Evolutionary conservation across 208 protist species (phyloP).

Genomic region (Trypanosoma melophagium): DNA sequence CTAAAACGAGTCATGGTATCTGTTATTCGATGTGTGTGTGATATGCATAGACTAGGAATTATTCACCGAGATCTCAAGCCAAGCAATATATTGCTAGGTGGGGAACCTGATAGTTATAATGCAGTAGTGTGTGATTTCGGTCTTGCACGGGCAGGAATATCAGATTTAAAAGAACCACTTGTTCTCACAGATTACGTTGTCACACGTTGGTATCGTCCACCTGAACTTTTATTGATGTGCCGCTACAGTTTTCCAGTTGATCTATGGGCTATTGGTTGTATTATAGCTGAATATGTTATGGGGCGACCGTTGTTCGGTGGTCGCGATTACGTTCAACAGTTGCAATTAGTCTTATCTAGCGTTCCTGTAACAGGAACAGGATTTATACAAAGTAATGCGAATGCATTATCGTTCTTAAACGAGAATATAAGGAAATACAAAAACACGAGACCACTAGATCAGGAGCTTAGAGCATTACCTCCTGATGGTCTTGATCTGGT

Average conservation of each 20-base stretch:
- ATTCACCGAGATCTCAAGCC: slow-evolving; percentile 97
- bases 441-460: slow-evolving; percentile 48
- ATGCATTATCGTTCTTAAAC: slow-evolving; percentile 56
- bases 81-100: slow-evolving; percentile 93
- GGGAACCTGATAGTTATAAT: slow-evolving; percentile 74
- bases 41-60: slow-evolving; percentile 96
- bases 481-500: slow-evolving; percentile 86
- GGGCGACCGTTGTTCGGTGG: slow-evolving; percentile 82
- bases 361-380: slow-evolving; percentile 62
- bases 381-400: slow-evolving; percentile 63
- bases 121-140: slow-evolving; percentile 95
- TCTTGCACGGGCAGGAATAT: slow-evolving; percentile 75
- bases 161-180: slow-evolving; percentile 63
- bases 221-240: slow-evolving; percentile 98
- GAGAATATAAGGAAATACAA: slow-evolving; percentile 77
- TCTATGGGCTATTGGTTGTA: slow-evolving; percentile 98
- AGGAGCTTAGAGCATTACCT: slow-evolving; percentile 50
- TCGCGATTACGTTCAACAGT: slow-evolving; percentile 87
- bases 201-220: slow-evolving; percentile 99
- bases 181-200: slow-evolving; percentile 97
- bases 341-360: slow-evolving; percentile 84
- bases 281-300: slow-evolving; percentile 97
- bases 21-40: slow-evolving; percentile 93
- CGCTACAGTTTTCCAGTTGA: slow-evolving; percentile 93
- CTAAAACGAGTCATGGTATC: slow-evolving; percentile 95